These are phyloP conservation scores for Rhamnella rubrinervis DNA, from an alignment of 331 rosid genomes.

Conservation along the genomic window DNA sequence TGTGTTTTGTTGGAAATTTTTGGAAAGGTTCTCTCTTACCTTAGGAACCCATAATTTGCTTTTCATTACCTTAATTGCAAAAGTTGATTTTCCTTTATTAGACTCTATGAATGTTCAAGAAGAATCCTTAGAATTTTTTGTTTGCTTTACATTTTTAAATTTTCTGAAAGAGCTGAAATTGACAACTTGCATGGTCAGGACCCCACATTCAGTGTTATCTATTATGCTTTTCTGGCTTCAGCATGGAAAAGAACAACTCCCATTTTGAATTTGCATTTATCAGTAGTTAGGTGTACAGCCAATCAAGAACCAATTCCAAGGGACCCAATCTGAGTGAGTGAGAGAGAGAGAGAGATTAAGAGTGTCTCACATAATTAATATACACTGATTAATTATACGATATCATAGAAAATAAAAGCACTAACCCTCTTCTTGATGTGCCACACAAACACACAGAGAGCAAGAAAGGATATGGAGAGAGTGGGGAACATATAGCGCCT, in stretches of 20 bases:
- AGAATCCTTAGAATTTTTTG: neutral
- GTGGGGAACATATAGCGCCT: conserved; percentile 10
- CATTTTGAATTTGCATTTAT: neutral
- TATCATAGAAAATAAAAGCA: conserved; percentile 1
- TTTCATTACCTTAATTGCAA: conserved; percentile 33
- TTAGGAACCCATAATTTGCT: neutral
- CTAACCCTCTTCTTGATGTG: conserved; percentile 21
- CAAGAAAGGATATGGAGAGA: conserved; percentile 3
- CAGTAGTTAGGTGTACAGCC: conserved; percentile 25
- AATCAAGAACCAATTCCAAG: conserved; percentile 45
- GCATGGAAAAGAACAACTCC: neutral
- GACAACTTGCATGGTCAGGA: conserved; percentile 14
- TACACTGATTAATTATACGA: neutral
- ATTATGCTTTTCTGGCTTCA: neutral
- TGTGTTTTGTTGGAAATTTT: neutral
- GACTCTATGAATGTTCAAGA: conserved; percentile 18
- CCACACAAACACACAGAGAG: neutral
- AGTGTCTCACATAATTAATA: neutral
- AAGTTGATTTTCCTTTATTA: conserved; percentile 12
- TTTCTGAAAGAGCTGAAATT: neutral
- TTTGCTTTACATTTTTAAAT: neutral
- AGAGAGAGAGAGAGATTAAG: neutral
- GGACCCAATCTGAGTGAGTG: conserved; percentile 9
- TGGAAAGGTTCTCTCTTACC: conserved; percentile 22
- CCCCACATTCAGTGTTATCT: conserved; percentile 10